Base-by-base conservation (phyloP, 2,329 filamentous ascomycete genomes). In the Fusarium sp. region DNA sequence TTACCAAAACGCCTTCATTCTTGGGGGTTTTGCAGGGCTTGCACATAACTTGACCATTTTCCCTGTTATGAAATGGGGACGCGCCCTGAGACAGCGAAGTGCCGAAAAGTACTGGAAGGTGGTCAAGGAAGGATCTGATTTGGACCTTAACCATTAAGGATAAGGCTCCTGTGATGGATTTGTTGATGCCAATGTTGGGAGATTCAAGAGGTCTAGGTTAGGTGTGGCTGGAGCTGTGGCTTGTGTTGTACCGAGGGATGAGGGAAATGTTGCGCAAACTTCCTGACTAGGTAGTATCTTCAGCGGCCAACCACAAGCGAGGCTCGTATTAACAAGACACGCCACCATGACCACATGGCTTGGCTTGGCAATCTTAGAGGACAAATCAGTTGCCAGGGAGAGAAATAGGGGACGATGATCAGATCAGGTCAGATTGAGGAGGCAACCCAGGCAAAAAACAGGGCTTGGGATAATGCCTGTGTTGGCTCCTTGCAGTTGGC, bases 51-150 rank as follows among this genome's bases (percentile, higher is more conserved):
- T 59, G 36, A 46, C 53, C 12, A 59, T 64, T 24, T 64, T 64
- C 14, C 36, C 42, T n/a, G 16, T 65, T 1, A 65, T 65, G 31
- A 38, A 44, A 16, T 60, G 51, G 38, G 55, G 40, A 14, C 51
- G 40, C 14, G 20, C 53, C 16, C 55, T 65, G 16, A 31, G 62
- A 36, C 20, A 65, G 38, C 22, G 40, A 36, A 65, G 62, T 51
- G 44, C 79, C 2, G 59, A 62, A 29, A 62, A 53, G 35, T 40
- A 58, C 35, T 62, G 60, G 60, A 56, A 62, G 35, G 55, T 24
- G 14, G 46, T 62, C 22, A 62, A 62, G 35, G 33, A 55, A 24
- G 60, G 60, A n/a, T 49, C 46, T 2, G 60, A 55, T 56, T 27
- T 56, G 2, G 49, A 56, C 8, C 33, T 62, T 7, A 63, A 56